These are phyloP conservation scores for Cutaneotrichosporon cavernicola DNA, from an alignment of 1,284 basidiomycete genomes.

Conservation along the genomic window DNA sequence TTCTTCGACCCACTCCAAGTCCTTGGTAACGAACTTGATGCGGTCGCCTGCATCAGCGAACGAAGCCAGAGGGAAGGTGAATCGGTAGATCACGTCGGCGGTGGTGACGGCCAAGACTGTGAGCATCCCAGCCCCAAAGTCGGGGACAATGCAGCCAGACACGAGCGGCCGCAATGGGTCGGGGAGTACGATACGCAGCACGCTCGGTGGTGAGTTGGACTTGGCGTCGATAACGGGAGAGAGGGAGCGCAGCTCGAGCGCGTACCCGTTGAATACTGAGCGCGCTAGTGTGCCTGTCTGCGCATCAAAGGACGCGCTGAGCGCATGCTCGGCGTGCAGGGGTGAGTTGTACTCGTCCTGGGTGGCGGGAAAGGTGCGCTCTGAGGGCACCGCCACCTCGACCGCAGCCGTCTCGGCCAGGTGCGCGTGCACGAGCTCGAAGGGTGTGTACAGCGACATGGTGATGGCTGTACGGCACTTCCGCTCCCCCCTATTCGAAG, in stretches of 20 bases:
- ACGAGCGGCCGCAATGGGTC: constrained; percentile 63
- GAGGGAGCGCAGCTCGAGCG: constrained; percentile 73
- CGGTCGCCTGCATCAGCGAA: constrained; percentile 31
- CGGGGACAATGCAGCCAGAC: constrained; percentile 58
- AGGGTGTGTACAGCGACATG: constrained; percentile 37
- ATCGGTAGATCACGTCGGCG: constrained; percentile 70
- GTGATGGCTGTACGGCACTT: constrained; percentile 2
- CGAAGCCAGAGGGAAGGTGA: constrained; percentile 61
- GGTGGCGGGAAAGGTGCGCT: constrained; percentile 56
- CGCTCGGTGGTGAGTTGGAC: constrained; percentile 53
- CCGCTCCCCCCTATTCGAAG: constrained; percentile 7
- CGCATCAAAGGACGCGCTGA: constrained; percentile 62
- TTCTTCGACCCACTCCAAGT: constrained; percentile 45
- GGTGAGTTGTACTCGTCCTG: constrained; percentile 56
- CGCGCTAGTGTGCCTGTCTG: constrained; percentile 70
- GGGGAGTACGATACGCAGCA: constrained; percentile 75
- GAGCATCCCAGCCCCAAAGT: constrained; percentile 60
- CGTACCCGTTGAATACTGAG: constrained; percentile 69
- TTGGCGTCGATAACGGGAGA: constrained; percentile 46
- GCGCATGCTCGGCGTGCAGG: constrained; percentile 70
- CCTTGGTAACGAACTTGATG: constrained; percentile 33
- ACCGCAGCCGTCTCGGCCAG: constrained; percentile 31
- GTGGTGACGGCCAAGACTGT: constrained; percentile 70
- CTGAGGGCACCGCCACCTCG: constrained; percentile 40
- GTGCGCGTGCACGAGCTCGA: constrained; percentile 44